Evolutionary conservation across 768 basidiomycete species (phyloP).

Genomic region (Mrakia gelida): DNA sequence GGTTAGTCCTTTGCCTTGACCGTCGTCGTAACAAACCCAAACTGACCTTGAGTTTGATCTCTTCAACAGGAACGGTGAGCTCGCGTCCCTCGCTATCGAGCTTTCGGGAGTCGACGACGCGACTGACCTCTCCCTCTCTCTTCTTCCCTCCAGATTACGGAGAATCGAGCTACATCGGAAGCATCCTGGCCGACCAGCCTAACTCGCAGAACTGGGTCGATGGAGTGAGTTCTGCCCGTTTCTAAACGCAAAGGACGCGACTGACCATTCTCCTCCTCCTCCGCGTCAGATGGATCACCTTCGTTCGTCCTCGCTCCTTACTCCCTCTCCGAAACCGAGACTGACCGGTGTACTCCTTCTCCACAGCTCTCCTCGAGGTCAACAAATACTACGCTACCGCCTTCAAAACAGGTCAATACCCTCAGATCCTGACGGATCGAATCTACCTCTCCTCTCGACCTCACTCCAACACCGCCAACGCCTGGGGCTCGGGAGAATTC

Average conservation of each 20-base stretch:
- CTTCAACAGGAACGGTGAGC: no score
- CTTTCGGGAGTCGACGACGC: no score
- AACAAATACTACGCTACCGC: constrained; percentile 38
- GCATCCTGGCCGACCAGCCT: constrained; percentile 55
- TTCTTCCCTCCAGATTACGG: constrained; percentile 48
- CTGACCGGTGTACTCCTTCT: no score
- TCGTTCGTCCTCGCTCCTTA: neutral
- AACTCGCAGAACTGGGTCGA: constrained; percentile 53
- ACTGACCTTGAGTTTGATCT: no score
- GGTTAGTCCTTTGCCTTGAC: constrained; percentile 43
- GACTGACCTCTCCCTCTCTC: no score
- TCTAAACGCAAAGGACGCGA: neutral
- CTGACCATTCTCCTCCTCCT: neutral
- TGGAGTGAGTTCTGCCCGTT: neutral
- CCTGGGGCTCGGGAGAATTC: constrained; percentile 52
- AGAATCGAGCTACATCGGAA: constrained; percentile 32
- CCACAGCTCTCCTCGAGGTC: constrained; percentile 23
- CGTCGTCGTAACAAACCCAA: no score
- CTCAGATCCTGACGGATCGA: constrained; percentile 37
- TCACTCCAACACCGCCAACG: constrained; percentile 48
- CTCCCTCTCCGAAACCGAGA: no score
- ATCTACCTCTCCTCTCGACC: constrained; percentile 42
- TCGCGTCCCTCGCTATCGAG: no score
- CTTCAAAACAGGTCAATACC: constrained; percentile 43
- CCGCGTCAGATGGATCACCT: neutral